Evolutionary conservation across 306 rosid genomes (phyloP).

Genomic region (Vigna angularis): DNA sequence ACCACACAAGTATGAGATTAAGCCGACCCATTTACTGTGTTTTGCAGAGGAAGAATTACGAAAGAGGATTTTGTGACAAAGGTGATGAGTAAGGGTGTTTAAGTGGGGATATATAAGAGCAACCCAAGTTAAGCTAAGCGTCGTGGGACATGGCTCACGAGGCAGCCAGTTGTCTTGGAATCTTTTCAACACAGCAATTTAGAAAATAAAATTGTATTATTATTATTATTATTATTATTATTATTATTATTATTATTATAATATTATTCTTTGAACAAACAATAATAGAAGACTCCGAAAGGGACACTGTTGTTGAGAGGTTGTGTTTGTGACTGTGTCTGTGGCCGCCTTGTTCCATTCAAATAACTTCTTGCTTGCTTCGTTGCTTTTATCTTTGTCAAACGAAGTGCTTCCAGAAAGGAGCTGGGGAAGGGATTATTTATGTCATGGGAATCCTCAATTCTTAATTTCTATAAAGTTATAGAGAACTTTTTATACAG

Average conservation of each 20-base stretch:
- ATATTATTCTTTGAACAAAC: no score
- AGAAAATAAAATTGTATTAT: no score
- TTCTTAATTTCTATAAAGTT: not conserved
- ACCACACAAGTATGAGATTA: constrained; percentile 43
- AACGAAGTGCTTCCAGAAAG: constrained; percentile 16
- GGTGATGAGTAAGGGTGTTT: constrained; percentile 29
- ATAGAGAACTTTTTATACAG: no score
- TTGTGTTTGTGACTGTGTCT: not conserved
- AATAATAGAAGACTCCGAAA: constrained; percentile 34
- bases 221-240: no score
- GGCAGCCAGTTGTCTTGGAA: constrained; percentile 54
- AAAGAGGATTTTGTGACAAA: constrained; percentile 5
- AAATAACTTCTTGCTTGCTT: not conserved
- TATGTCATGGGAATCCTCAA: not conserved
- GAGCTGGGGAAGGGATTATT: not conserved
- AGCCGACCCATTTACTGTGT: constrained; percentile 55
- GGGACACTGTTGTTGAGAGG: constrained; percentile 42
- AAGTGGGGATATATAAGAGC: constrained; percentile 30
- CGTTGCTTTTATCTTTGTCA: constrained; percentile 6
- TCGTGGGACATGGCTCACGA: constrained; percentile 38
- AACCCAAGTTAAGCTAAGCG: not conserved
- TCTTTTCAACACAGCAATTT: constrained; percentile 23
- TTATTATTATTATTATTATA: no score
- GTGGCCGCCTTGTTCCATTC: constrained; percentile 46
- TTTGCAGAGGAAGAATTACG: not conserved